Percentiles rank a stretch among this genome's conserved stretches.
Conservation (phyloP, 2,329 filamentous ascomycete species). For the Epicoccum nigrum region DNA sequence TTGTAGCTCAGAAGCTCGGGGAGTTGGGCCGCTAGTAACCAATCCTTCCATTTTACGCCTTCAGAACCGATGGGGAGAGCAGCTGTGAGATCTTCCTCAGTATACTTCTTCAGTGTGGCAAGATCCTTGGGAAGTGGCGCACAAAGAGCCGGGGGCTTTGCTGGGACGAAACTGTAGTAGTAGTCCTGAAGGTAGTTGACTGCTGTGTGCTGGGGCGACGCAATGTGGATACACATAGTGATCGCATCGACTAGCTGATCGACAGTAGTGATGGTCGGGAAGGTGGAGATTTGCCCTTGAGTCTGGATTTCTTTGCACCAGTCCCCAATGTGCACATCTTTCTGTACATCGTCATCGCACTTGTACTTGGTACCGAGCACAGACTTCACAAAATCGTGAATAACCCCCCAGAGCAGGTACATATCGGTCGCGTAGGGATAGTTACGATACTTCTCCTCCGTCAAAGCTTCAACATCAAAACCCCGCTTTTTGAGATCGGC, state of each 20-base stretch:
- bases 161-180: constrained; percentile 17
- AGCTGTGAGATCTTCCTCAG: constrained; percentile 6
- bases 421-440: constrained; percentile 16
- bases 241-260: constrained; percentile 10
- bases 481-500: constrained; percentile 14
- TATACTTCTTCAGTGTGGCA: constrained; percentile 6
- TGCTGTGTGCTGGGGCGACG: constrained; percentile 14
- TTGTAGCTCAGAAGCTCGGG: constrained; percentile 16
- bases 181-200: constrained; percentile 20
- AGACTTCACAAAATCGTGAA: constrained; percentile 10
- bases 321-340: background rate
- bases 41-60: constrained; percentile 16
- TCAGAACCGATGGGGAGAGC: constrained; percentile 10
- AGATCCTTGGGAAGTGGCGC: constrained; percentile 8
- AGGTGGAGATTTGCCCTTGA: constrained; percentile 5
- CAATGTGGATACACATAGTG: constrained; percentile 17
- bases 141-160: constrained; percentile 15
- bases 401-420: constrained; percentile 13
- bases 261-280: constrained; percentile 8
- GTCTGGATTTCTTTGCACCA: constrained; percentile 14
- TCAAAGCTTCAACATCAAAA: constrained; percentile 2
- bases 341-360: constrained; percentile 6
- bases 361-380: constrained; percentile 12
- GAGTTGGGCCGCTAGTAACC: constrained; percentile 12
- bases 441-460: constrained; percentile 11